Conservation (phyloP, 2,329 filamentous ascomycete genomes). For the Aspergillus phoenicis region DNA sequence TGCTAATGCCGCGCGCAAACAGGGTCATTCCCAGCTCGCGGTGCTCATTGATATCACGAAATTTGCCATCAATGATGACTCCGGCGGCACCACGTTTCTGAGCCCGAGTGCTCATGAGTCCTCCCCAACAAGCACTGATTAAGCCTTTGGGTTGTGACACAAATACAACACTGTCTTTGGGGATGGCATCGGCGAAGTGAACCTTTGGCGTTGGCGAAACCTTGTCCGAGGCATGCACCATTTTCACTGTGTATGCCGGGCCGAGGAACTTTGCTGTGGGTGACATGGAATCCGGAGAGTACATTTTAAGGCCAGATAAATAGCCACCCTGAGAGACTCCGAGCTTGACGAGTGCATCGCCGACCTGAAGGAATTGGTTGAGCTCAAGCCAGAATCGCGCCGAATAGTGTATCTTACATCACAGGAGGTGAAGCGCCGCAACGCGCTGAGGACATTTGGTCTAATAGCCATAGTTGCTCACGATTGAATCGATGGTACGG, state of each 20-base stretch:
- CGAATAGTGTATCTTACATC: slow-evolving; percentile 8
- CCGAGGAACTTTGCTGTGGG: slow-evolving; percentile 31
- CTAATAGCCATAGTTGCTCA: slow-evolving; percentile 14
- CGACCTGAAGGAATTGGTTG: slow-evolving; percentile 27
- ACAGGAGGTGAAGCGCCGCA: slow-evolving; percentile 13
- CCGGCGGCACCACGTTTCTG: slow-evolving; percentile 39
- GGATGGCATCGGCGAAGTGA: slow-evolving; percentile 43
- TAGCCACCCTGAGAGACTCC: slow-evolving; percentile 38
- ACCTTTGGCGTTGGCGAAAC: slow-evolving; percentile 30
- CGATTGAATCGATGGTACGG: background rate
- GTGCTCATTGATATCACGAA: slow-evolving; percentile 42
- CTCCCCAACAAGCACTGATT: slow-evolving; percentile 43
- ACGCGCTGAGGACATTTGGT: background rate
- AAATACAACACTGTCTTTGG: slow-evolving; percentile 39
- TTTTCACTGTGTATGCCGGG: slow-evolving; percentile 34
- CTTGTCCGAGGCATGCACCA: slow-evolving; percentile 38
- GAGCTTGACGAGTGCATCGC: slow-evolving; percentile 40
- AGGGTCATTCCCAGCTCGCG: slow-evolving; percentile 31
- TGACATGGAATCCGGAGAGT: slow-evolving; percentile 24
- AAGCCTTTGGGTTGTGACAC: slow-evolving; percentile 39
- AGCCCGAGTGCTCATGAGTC: slow-evolving; percentile 42
- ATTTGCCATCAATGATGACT: slow-evolving; percentile 43
- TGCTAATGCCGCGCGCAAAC: slow-evolving; percentile 37
- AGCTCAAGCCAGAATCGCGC: background rate
- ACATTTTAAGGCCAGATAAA: slow-evolving; percentile 38